Evolutionary conservation across 768 basidiomycete genomes (phyloP).

Genomic region (Tricholoma furcatifolium): DNA sequence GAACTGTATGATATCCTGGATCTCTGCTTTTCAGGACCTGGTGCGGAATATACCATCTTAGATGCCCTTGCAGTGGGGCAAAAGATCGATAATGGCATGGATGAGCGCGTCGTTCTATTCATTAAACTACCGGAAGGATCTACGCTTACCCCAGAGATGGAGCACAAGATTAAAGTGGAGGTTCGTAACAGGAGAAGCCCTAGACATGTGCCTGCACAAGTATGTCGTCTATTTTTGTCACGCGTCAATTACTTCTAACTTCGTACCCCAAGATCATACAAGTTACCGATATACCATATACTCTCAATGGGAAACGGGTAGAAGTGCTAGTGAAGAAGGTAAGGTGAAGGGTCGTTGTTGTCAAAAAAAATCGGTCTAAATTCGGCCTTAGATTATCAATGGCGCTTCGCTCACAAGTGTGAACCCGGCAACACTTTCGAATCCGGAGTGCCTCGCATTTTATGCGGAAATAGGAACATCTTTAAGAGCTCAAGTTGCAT

Average conservation of each 20-base stretch:
- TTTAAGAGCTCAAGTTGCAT: slow-evolving; percentile 46
- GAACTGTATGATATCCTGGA: slow-evolving; percentile 83
- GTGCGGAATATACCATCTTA: slow-evolving; percentile 37
- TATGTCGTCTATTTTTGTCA: slow-evolving; percentile 30
- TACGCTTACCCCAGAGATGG: slow-evolving; percentile 48
- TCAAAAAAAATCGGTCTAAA: neutral
- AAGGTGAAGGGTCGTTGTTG: slow-evolving; percentile 12
- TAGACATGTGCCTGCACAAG: slow-evolving; percentile 74
- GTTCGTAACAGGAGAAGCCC: slow-evolving; percentile 65
- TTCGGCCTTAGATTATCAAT: slow-evolving; percentile 63
- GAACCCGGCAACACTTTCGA: slow-evolving; percentile 70
- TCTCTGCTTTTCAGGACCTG: slow-evolving; percentile 47
- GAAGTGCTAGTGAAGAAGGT: slow-evolving; percentile 81
- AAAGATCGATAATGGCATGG: slow-evolving; percentile 58
- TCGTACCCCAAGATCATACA: slow-evolving; percentile 54
- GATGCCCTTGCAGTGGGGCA: slow-evolving; percentile 76
- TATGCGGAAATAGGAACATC: slow-evolving; percentile 54
- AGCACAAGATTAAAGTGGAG: slow-evolving; percentile 56
- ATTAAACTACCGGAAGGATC: slow-evolving; percentile 58
- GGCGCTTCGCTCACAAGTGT: slow-evolving; percentile 67
- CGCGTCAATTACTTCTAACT: neutral
- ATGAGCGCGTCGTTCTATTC: slow-evolving; percentile 78
- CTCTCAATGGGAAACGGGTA: slow-evolving; percentile 78
- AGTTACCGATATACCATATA: slow-evolving; percentile 72
- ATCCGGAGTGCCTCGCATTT: slow-evolving; percentile 67